phyloP scores from a whole-genome alignment of 352 stramenopile genomes.

The Peronosclerospora sorghi region DNA sequence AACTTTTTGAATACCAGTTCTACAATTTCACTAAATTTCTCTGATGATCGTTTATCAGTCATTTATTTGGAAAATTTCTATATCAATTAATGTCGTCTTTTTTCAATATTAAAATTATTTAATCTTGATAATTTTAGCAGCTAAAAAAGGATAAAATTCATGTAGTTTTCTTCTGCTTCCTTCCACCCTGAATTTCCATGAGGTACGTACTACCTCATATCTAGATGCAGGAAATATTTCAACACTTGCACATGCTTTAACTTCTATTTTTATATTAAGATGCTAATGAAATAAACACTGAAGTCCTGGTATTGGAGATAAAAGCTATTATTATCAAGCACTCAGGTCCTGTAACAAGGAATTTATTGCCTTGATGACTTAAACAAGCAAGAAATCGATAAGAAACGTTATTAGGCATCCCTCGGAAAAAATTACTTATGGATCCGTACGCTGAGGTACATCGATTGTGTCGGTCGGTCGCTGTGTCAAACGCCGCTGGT shows the following conservation, averaged over 20 bases:
- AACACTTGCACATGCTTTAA: background rate
- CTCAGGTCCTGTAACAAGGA: slow-evolving; percentile 41
- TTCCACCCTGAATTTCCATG: slow-evolving; percentile 47
- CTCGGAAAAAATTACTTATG: slow-evolving; percentile 20
- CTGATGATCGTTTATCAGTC: too few relatives aligned
- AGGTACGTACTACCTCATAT: slow-evolving; percentile 23
- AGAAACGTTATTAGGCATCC: background rate
- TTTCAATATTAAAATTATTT: too few relatives aligned
- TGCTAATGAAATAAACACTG: slow-evolving; percentile 31
- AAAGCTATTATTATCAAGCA: slow-evolving; percentile 26
- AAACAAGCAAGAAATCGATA: slow-evolving; percentile 3
- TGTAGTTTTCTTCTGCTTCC: too few relatives aligned
- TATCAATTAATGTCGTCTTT: too few relatives aligned
- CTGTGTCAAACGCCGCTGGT: slow-evolving; percentile 41
- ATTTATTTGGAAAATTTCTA: too few relatives aligned
- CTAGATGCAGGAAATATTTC: background rate
- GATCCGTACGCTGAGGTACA: slow-evolving; percentile 55
- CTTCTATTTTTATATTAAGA: slow-evolving; percentile 10
- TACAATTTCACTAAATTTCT: too few relatives aligned
- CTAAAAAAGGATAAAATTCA: too few relatives aligned
- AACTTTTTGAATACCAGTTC: too few relatives aligned
- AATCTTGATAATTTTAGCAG: too few relatives aligned
- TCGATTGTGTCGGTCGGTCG: slow-evolving; percentile 39
- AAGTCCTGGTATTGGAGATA: slow-evolving; percentile 30
- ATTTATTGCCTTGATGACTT: slow-evolving; percentile 40